These are phyloP conservation scores for Aspergillus niger DNA, from an alignment of 2,329 filamentous ascomycete species.

Conservation along the genomic window DNA sequence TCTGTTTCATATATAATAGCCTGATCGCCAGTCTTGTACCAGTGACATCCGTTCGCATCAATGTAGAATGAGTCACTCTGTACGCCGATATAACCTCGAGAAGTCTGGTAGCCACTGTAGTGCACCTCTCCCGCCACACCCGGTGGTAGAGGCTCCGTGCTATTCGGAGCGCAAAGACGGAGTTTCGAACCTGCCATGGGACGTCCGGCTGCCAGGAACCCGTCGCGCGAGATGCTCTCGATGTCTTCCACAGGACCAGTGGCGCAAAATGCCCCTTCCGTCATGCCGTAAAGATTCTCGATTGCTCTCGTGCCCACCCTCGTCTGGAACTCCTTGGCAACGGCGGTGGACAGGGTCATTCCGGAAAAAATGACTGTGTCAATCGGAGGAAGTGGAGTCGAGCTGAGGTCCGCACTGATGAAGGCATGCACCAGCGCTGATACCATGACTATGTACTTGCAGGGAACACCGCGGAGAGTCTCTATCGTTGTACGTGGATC, in stretches of 20 bases:
- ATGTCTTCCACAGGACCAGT: background rate
- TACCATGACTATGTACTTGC: background rate
- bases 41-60: background rate
- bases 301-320: background rate
- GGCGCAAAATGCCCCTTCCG: background rate
- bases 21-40: slow-evolving; percentile 1
- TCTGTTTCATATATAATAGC: background rate
- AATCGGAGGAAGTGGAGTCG: background rate
- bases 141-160: background rate
- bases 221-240: background rate
- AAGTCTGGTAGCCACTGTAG: background rate
- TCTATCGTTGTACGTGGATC: background rate
- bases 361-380: background rate
- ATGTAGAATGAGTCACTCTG: background rate
- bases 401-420: background rate
- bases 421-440: slow-evolving; percentile 3
- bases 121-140: slow-evolving; percentile 5
- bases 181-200: background rate
- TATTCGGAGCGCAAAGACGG: background rate
- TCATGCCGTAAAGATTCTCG: slow-evolving; percentile 4
- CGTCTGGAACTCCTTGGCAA: background rate
- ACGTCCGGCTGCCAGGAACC: background rate
- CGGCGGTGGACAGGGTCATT: background rate
- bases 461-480: background rate
- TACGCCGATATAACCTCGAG: background rate